Evolutionary conservation across 257 asterid genomes (phyloP), one percentile per base, ranked within the genome.

Genomic region (Buddleja alternifolia): DNA sequence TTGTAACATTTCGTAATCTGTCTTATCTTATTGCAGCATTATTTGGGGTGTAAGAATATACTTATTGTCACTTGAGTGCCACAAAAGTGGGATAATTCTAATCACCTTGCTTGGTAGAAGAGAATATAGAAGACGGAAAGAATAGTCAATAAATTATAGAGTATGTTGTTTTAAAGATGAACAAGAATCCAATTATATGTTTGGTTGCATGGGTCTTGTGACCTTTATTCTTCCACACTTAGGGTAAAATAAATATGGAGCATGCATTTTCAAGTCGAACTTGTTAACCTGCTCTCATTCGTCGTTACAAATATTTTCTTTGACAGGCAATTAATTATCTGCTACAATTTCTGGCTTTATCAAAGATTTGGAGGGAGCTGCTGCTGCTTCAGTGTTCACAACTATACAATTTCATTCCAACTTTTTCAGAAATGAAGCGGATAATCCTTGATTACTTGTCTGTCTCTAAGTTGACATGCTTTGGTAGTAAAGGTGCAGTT

Each of bases 251-350:
- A 5, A 44, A 16, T 56, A 40, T 20, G 51, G 41, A 58, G 40
- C 52, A 34, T 54, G 19, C 29, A 63, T 29, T 6, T 46, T 29
- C 5, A 2, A 29, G 34, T 29, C 3, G 34, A 5, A 29, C 34
- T 1, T 29, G 12, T 45, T 63, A 45, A 39, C 57, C 34, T 48
- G 54, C 12, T 36, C n/a, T 20, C 1, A 8, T 54, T 32, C 7
- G 19, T 72, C 24, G 7, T 56, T 14, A 29, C 3, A 47, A 39
- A 37, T 48, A n/a, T 75, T 37, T 40, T 65, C 16, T 63, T 56
- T 65, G 70, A 51, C 80, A 75, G 66, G 69, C 52, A 58, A 23
- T 23, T 20, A 58, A 15, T 51, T 32, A 25, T 39, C 47, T 57
- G 34, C 68, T 48, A 15, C 63, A 15, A 44, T 51, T 16, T 24